Evolutionary conservation across 768 basidiomycete species (phyloP).

Genomic region (Pleurotus cornucopiae): DNA sequence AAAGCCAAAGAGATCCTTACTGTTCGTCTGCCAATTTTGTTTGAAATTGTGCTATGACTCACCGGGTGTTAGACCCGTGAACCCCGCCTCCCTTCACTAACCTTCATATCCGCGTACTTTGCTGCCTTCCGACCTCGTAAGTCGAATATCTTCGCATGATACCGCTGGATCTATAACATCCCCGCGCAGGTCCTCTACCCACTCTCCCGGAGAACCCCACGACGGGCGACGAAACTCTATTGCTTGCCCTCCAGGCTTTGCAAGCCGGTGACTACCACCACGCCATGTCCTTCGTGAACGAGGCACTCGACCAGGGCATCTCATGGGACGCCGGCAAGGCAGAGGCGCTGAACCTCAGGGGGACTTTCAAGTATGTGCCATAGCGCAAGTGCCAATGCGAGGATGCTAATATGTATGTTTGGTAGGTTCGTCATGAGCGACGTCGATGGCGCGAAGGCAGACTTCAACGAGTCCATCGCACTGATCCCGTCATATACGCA

Average conservation of each 20-base stretch:
- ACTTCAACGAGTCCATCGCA: constrained; percentile 73
- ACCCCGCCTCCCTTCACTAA: constrained; percentile 80
- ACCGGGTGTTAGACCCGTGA: constrained; percentile 47
- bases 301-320: constrained; percentile 83
- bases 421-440: constrained; percentile 87
- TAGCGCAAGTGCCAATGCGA: no score
- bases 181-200: constrained; percentile 55
- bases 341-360: constrained; percentile 87
- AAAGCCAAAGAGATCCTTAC: constrained; percentile 71
- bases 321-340: constrained; percentile 73
- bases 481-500: constrained; percentile 73
- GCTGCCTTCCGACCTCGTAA: constrained; percentile 90
- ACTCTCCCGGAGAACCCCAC: constrained; percentile 69
- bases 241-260: constrained; percentile 79
- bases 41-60: no score
- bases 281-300: constrained; percentile 73
- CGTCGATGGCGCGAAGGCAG: constrained; percentile 74
- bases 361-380: constrained; percentile 83
- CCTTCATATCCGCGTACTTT: constrained; percentile 94
- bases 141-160: constrained; percentile 21
- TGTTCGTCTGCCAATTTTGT: constrained; percentile 31
- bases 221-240: constrained; percentile 79
- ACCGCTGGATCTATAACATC: constrained; percentile 5
- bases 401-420: no score
- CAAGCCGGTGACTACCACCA: constrained; percentile 82